phyloP scores from a whole-genome alignment of 306 rosid genomes.

The Mimosa bimucronata region DNA sequence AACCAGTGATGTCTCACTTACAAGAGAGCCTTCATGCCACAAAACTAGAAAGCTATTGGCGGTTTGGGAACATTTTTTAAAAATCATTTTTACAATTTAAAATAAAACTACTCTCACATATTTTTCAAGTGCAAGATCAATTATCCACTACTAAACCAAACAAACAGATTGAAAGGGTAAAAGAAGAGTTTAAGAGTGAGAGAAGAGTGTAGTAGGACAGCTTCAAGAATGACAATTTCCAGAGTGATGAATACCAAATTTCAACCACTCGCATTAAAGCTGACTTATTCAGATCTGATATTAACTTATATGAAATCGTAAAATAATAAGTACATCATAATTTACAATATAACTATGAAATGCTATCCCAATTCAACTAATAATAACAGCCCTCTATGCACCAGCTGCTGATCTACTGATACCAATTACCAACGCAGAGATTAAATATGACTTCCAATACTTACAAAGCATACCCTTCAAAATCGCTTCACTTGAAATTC shows the following conservation, averaged over 20 bases:
- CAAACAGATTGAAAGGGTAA: too few relatives aligned
- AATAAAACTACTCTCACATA: too few relatives aligned
- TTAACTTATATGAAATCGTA: neutral
- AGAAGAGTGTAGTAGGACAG: too few relatives aligned
- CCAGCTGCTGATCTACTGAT: slow-evolving; percentile 3
- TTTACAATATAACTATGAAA: slow-evolving; percentile 38
- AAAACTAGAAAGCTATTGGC: too few relatives aligned
- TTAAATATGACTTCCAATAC: slow-evolving; percentile 1
- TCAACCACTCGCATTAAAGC: neutral
- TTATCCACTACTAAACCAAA: too few relatives aligned
- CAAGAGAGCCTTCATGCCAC: too few relatives aligned
- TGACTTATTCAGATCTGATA: neutral
- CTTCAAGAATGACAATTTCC: too few relatives aligned
- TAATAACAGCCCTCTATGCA: slow-evolving; percentile 18
- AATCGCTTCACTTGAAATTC: neutral
- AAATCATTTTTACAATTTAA: too few relatives aligned
- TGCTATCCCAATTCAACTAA: neutral
- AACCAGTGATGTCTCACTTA: too few relatives aligned
- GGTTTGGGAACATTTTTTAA: too few relatives aligned
- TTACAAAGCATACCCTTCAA: slow-evolving; percentile 20
- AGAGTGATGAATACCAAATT: neutral
- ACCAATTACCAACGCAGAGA: neutral
- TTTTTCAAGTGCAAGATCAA: too few relatives aligned
- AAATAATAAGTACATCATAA: slow-evolving; percentile 20
- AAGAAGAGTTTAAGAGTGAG: too few relatives aligned